Evolutionary conservation across 208 protist species (phyloP), one percentile per base, ranked within the genome.

Genomic region (Porcisia hertigi): DNA sequence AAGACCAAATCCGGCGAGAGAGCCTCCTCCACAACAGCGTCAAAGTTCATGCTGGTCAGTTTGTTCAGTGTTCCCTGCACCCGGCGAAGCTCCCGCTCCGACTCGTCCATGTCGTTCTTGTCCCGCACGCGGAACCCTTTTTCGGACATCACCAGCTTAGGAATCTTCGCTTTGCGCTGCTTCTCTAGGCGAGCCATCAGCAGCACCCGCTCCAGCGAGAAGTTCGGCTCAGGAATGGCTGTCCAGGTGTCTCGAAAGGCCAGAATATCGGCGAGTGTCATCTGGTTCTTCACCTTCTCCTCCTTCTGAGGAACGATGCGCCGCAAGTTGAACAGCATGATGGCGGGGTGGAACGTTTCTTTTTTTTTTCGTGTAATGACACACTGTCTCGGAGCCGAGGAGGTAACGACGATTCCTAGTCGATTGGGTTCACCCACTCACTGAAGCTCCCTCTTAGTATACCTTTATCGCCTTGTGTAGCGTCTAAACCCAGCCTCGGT

Each of bases 11-110:
- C 89, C 0, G 79, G 84, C 25, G 80, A 83, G 25, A 94, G 80
- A 52, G 92, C 86, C 39, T 93, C 82, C 23, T 88, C 79, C 39
- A 84, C 79, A 55, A 97, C 73, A 3, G 87, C 74, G 69, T 94
- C 86, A 75, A 94, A 97, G 77, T 97, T 97, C 69, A 91, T 80
- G 63, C 94, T 84, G 0, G 94, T 96, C 57, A 97, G 85, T 76
- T 97, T 97, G 82, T 97, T 97, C 67, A 97, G 82, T 20, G 88
- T 82, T 55, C 85, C 82, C 81, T 97, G 94, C 59, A 97, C 85
- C 12, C 77, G 82, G 12, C 94, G 88, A 41, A 97, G 80, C 66
- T 88, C 86, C 16, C 81, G 75, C 80, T 96, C 94, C 20, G 86
- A 84, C 49, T 84, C 79, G 63, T 92, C 87, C 84, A 97, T 92